Percentiles rank a stretch among this genome's conserved stretches.
Evolutionary conservation across 768 basidiomycete species (phyloP).

Genomic region (Coprinopsis marcescibilis): DNA sequence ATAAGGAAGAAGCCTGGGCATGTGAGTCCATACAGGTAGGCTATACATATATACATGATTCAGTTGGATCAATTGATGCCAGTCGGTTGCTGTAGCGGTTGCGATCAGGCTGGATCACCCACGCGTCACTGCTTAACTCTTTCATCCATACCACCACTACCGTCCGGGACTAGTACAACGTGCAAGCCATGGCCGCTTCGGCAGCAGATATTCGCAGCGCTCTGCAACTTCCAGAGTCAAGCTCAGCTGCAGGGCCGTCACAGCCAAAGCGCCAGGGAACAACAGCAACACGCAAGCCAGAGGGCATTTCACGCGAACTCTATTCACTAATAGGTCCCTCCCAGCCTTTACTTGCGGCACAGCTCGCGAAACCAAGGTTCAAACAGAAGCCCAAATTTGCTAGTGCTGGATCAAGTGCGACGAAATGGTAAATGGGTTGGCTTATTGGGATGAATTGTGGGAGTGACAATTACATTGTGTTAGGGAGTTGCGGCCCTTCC

Average conservation of each 20-base stretch:
- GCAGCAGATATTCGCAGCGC: conserved; percentile 84
- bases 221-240: conserved; percentile 54
- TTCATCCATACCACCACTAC: background rate
- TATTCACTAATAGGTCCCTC: conserved; percentile 94
- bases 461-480: conserved; percentile 1
- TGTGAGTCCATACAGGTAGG: too few species aligned
- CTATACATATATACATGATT: too few species aligned
- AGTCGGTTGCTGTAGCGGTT: too few species aligned
- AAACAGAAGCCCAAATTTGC: conserved; percentile 83
- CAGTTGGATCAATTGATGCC: too few species aligned
- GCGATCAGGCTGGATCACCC: too few species aligned
- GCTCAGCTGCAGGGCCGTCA: conserved; percentile 34
- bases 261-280: conserved; percentile 40
- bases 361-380: conserved; percentile 74
- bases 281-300: conserved; percentile 58
- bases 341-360: conserved; percentile 77
- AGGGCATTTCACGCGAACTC: conserved; percentile 89
- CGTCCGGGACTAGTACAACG: conserved; percentile 2
- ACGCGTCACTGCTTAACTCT: conserved; percentile 9
- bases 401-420: conserved; percentile 38
- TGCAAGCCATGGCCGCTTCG: conserved; percentile 50
- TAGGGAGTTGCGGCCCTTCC: conserved; percentile 76
- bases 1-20: too few species aligned
- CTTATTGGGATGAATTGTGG: background rate
- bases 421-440: conserved; percentile 57